A percentile compares a stretch with the other conserved stretches of the same genome.
These are phyloP conservation scores for Dicorynia guianensis DNA, from an alignment of 306 rosid genomes.

Conservation along the genomic window DNA sequence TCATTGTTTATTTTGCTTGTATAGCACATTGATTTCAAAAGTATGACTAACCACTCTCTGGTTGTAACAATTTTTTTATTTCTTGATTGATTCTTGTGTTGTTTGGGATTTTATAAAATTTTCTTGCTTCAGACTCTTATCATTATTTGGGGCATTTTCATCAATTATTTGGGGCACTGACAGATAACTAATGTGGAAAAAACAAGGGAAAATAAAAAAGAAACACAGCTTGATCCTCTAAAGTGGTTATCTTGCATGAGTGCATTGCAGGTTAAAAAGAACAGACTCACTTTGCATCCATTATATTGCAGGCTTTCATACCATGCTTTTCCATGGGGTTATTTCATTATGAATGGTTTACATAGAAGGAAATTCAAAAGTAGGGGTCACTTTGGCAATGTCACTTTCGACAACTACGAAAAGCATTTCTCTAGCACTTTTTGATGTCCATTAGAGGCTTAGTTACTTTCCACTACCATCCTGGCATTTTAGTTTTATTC, in stretches of 20 bases:
- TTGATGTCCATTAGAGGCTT: slow-evolving; percentile 28
- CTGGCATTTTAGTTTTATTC: slow-evolving; percentile 23
- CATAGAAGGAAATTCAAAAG: slow-evolving; percentile 4
- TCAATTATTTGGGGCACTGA: slow-evolving; percentile 24
- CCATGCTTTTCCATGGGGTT: not conserved
- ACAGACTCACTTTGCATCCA: not conserved
- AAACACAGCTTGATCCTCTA: not conserved
- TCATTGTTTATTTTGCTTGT: not conserved
- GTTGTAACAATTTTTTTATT: not conserved
- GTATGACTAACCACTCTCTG: not conserved
- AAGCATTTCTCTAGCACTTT: slow-evolving; percentile 30
- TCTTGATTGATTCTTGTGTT: slow-evolving; percentile 1
- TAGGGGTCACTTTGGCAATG: slow-evolving; percentile 22
- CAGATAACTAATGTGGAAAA: slow-evolving; percentile 4
- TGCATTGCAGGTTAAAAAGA: slow-evolving; percentile 27
- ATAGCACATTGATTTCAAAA: not conserved
- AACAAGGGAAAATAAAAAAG: not conserved
- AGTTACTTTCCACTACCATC: slow-evolving; percentile 31
- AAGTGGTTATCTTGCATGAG: not conserved
- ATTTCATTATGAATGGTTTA: slow-evolving; percentile 10
- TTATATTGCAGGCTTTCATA: not conserved
- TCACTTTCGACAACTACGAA: slow-evolving; percentile 33
- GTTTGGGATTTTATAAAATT: not conserved
- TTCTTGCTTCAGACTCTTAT: too few species aligned
- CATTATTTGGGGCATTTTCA: too few species aligned